Evolutionary conservation across 768 basidiomycete genomes (phyloP).

Genomic region (Astraeus odoratus): DNA sequence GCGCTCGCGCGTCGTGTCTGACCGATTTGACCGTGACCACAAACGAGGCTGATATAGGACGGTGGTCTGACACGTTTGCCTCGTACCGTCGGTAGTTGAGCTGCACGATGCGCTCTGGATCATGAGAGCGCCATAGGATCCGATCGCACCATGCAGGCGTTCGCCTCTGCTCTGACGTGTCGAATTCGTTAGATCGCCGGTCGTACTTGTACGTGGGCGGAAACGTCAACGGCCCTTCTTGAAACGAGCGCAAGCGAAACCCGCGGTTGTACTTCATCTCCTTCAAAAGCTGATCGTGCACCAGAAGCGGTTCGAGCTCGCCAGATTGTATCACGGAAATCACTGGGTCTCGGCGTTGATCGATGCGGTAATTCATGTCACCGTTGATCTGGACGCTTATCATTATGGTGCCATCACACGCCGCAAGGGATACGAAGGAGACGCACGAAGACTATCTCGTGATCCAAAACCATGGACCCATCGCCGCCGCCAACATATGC

Average conservation of each 20-base stretch:
- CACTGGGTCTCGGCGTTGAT: slow-evolving; percentile 82
- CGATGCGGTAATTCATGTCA: slow-evolving; percentile 97
- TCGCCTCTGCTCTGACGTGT: slow-evolving; percentile 82
- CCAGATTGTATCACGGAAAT: slow-evolving; percentile 60
- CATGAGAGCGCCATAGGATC: slow-evolving; percentile 67
- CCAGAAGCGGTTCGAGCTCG: slow-evolving; percentile 55
- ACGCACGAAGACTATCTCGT: slow-evolving; percentile 82
- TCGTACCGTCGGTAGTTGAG: slow-evolving; percentile 80
- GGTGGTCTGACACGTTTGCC: slow-evolving; percentile 83
- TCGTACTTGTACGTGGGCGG: slow-evolving; percentile 96
- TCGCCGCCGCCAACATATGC: slow-evolving; percentile 88
- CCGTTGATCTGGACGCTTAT: slow-evolving; percentile 59
- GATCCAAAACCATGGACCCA: slow-evolving; percentile 88
- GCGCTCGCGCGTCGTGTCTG: slow-evolving; percentile 46
- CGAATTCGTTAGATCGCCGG: slow-evolving; percentile 67
- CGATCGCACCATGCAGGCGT: slow-evolving; percentile 97
- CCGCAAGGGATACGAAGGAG: slow-evolving; percentile 3
- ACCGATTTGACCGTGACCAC: slow-evolving; percentile 68
- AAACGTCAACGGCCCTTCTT: slow-evolving; percentile 78
- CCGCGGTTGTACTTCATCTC: slow-evolving; percentile 84
- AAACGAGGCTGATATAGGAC: slow-evolving; percentile 81
- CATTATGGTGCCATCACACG: slow-evolving; percentile 1
- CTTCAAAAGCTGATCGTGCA: slow-evolving; percentile 84
- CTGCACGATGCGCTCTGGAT: slow-evolving; percentile 50
- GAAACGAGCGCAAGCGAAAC: slow-evolving; percentile 79